Evolutionary conservation across 176 grass and related monocot species (phyloP), one percentile per base, ranked within the genome.

Genomic region (Ampelocalamus luodianensis): DNA sequence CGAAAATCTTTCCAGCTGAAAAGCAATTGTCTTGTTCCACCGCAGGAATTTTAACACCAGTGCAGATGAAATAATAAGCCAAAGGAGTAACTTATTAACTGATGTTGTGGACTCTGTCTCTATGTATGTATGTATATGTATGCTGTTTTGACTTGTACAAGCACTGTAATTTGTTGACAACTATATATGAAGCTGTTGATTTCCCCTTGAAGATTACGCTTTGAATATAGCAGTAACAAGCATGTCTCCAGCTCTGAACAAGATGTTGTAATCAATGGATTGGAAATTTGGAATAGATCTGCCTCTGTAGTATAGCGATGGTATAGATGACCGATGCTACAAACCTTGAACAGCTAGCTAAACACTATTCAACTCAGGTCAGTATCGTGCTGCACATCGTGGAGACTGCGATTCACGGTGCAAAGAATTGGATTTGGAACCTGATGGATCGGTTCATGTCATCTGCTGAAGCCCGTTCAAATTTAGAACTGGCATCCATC

Each of bases 11-110:
- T 87, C 71, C 79, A 82, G 46, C 61, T 39, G 71, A 27, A 74
- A 32, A 12, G 68, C 74, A 72, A 76, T 32, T 68, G 74, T 68
- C 17, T 80, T 65, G 69, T 83, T 81, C 45, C 45, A 8, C 5
- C 38, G 75, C 50, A 75, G 68, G 81, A 78, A 84, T 84, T 40
- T 66, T 87, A 87, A 80, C 85, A 58, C 61, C 45, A 80, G 69
- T 90, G 80, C 85, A 84, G 84, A 81, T 74, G 54, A 79, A 83
- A 80, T 84, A 90, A 89, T 79, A 89, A 81, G 53, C 44, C 44
- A 54, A 38, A 81, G 43, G 43, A 81, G 53, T 78, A 77, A 86
- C 55, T 90, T 82, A 71, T 86, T 72, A 72, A 62, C 86, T 62
- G 64, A 76, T 87, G 60, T 8, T 61, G 37, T 69, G 61, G 79